phyloP scores from a whole-genome alignment of 805 yeast species.

The Sungouiozyma intestinalis region DNA sequence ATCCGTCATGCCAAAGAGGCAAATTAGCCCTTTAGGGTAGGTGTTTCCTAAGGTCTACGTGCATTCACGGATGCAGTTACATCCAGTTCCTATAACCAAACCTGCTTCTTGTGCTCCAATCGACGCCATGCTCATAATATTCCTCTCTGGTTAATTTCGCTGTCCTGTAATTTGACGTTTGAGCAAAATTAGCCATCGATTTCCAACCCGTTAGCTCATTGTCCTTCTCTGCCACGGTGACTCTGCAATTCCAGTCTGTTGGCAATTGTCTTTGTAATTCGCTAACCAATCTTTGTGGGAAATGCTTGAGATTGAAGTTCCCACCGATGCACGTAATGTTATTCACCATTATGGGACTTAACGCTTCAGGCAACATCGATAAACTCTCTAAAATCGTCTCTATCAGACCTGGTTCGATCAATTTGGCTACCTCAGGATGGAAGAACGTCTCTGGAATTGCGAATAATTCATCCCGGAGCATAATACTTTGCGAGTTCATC shows the following conservation, averaged over 20 bases:
- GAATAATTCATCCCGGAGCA: slow-evolving; percentile 75
- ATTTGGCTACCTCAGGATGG: slow-evolving; percentile 72
- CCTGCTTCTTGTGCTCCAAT: slow-evolving; percentile 34
- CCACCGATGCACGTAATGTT: slow-evolving; percentile 84
- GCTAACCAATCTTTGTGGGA: slow-evolving; percentile 45
- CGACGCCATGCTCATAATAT: slow-evolving; percentile 71
- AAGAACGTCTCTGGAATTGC: slow-evolving; percentile 78
- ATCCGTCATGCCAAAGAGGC: too few species aligned
- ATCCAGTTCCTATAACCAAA: slow-evolving; percentile 34
- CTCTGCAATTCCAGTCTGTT: slow-evolving; percentile 54
- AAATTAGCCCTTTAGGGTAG: too few species aligned
- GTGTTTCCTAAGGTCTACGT: too few species aligned
- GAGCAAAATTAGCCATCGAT: slow-evolving; percentile 41
- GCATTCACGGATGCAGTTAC: too few species aligned
- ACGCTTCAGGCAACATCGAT: slow-evolving; percentile 57
- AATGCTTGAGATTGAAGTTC: slow-evolving; percentile 58
- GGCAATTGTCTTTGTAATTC: slow-evolving; percentile 64
- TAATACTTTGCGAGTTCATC: slow-evolving; percentile 52
- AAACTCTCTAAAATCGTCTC: slow-evolving; percentile 61
- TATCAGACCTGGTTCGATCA: slow-evolving; percentile 70
- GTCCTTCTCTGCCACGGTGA: slow-evolving; percentile 25
- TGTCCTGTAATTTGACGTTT: slow-evolving; percentile 31
- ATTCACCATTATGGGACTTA: slow-evolving; percentile 65
- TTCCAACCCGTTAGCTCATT: slow-evolving; percentile 46
- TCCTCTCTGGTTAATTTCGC: slow-evolving; percentile 66